phyloP scores from a whole-genome alignment of 257 asterid genomes.

The Solanum paucissectum region DNA sequence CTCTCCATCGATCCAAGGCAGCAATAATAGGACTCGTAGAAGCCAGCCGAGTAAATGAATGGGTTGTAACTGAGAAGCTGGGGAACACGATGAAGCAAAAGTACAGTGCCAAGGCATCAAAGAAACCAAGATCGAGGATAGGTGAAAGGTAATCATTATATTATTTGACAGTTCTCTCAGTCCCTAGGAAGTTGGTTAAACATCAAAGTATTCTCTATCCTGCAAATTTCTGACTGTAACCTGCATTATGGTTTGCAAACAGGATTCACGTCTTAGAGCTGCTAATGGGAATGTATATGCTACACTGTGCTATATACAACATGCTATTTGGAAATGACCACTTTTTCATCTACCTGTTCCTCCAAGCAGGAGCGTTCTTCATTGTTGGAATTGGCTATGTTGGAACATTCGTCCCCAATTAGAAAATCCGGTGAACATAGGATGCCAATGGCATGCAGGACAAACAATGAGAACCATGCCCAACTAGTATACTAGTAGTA shows the following conservation, averaged over 20 bases:
- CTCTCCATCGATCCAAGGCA: conserved; percentile 87
- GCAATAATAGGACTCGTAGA: conserved; percentile 77
- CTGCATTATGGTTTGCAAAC: conserved; percentile 7
- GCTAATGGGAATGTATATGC: conserved; percentile 61
- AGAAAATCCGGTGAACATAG: neutral
- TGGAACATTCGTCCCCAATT: conserved; percentile 68
- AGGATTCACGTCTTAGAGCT: conserved; percentile 73
- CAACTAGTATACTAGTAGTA: neutral
- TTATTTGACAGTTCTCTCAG: neutral
- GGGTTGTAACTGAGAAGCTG: conserved; percentile 88
- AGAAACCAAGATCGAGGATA: conserved; percentile 40
- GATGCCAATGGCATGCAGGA: neutral
- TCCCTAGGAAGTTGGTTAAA: neutral
- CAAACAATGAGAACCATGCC: neutral
- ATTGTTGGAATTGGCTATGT: conserved; percentile 52
- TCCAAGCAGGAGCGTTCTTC: conserved; percentile 81
- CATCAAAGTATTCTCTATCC: neutral
- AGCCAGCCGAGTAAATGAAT: conserved; percentile 70
- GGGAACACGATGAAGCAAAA: conserved; percentile 60
- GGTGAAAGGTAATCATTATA: conserved; percentile 41
- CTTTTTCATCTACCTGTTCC: conserved; percentile 60
- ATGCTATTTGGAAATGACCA: conserved; percentile 51
- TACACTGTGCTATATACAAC: conserved; percentile 76
- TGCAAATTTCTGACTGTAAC: neutral
- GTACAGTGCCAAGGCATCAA: conserved; percentile 23